phyloP scores from a whole-genome alignment of 2,329 filamentous ascomycete genomes.

The Hymenoscyphus albidus region DNA sequence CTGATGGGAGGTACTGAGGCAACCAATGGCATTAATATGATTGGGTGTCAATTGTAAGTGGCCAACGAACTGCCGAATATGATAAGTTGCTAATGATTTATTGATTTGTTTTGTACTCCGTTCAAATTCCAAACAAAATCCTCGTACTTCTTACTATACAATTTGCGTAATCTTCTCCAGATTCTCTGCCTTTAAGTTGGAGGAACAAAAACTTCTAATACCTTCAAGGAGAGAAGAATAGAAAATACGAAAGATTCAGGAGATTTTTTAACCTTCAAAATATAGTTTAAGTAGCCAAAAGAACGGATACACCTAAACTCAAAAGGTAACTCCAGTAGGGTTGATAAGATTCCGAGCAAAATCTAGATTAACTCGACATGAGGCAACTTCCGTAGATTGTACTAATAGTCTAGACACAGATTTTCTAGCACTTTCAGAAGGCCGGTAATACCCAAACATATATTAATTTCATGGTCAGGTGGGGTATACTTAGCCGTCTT shows the following conservation, averaged over 20 bases:
- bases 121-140: background rate
- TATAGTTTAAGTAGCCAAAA: background rate
- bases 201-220: background rate
- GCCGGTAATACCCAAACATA: slow-evolving; percentile 12
- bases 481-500: slow-evolving; percentile 10
- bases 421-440: slow-evolving; percentile 6
- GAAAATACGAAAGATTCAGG: background rate
- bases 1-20: background rate
- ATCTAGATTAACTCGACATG: background rate
- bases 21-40: background rate
- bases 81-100: background rate
- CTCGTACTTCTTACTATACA: background rate
- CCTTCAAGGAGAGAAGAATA: too few species aligned
- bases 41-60: background rate
- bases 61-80: slow-evolving; percentile 2
- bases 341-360: background rate
- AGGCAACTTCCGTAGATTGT: background rate
- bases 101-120: background rate
- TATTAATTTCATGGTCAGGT: slow-evolving; percentile 10
- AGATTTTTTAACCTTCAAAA: background rate
- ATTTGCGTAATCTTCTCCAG: background rate
- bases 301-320: background rate
- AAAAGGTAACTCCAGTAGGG: background rate
- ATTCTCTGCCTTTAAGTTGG: background rate
- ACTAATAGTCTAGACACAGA: background rate